Evolutionary conservation across 495 filamentous ascomycete genomes (phyloP).

Genomic region (Cercophora scortea): DNA sequence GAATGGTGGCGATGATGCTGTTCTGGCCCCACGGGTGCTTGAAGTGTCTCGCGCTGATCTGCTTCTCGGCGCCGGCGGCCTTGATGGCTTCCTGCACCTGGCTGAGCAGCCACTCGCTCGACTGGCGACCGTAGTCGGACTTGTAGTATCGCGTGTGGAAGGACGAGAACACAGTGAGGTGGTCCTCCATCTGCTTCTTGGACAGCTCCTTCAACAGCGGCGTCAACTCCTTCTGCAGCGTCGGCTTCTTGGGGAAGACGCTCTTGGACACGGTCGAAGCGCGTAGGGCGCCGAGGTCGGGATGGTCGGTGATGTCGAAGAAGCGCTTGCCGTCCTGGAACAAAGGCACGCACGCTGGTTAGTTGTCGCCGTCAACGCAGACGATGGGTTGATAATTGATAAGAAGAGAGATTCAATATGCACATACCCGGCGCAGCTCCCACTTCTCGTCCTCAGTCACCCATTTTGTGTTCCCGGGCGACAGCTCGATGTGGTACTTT

Average conservation of each 20-base stretch:
- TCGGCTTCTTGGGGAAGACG: slow-evolving; percentile 60
- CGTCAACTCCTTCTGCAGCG: slow-evolving; percentile 55
- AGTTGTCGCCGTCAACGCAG: neutral
- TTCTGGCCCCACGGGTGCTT: slow-evolving; percentile 82
- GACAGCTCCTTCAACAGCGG: slow-evolving; percentile 60
- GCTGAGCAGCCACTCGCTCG: slow-evolving; percentile 77
- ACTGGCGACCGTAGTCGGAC: slow-evolving; percentile 76
- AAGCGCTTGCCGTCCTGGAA: slow-evolving; percentile 73
- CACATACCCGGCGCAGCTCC: slow-evolving; percentile 70
- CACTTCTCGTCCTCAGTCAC: slow-evolving; percentile 95
- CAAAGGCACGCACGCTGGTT: neutral
- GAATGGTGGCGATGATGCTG: slow-evolving; percentile 87
- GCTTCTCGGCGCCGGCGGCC: slow-evolving; percentile 57
- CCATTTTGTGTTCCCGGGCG: slow-evolving; percentile 75
- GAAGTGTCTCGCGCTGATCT: slow-evolving; percentile 66
- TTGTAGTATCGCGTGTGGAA: slow-evolving; percentile 39
- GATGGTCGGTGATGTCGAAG: slow-evolving; percentile 83
- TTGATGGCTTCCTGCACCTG: slow-evolving; percentile 67
- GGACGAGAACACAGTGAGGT: slow-evolving; percentile 43
- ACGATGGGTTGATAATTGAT: neutral
- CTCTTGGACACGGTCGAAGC: slow-evolving; percentile 31
- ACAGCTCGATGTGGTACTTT: slow-evolving; percentile 75
- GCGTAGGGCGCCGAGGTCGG: slow-evolving; percentile 44
- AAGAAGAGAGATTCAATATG: neutral
- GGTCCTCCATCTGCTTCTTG: slow-evolving; percentile 68